Conservation (phyloP, 257 asterid genomes). For the Coffea canephora region DNA sequence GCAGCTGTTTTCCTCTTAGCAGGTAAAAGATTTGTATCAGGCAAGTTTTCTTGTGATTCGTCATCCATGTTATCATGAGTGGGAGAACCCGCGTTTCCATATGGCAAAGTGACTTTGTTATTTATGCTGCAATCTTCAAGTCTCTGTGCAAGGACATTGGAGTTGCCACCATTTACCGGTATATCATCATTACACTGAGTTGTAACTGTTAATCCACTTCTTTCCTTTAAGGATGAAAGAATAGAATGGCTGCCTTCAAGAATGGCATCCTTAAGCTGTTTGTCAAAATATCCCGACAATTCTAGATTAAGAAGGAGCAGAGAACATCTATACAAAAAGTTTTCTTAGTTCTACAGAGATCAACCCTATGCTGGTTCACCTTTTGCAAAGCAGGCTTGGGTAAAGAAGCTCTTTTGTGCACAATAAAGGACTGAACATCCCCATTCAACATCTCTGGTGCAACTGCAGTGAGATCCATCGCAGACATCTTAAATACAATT, state of each 20-base stretch:
- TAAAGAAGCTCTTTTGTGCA: slow-evolving; percentile 41
- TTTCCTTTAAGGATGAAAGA: slow-evolving; percentile 48
- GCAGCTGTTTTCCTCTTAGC: slow-evolving; percentile 33
- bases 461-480: slow-evolving; percentile 29
- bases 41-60: slow-evolving; percentile 24
- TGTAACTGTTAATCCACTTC: slow-evolving; percentile 44
- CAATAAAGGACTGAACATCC: slow-evolving; percentile 55
- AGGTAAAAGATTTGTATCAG: slow-evolving; percentile 28
- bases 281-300: slow-evolving; percentile 15
- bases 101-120: slow-evolving; percentile 16
- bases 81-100: slow-evolving; percentile 14
- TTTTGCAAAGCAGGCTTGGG: slow-evolving; percentile 33
- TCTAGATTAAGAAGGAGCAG: slow-evolving; percentile 14
- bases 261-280: slow-evolving; percentile 59
- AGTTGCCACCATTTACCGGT: slow-evolving; percentile 18
- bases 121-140: slow-evolving; percentile 17
- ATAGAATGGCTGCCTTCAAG: slow-evolving; percentile 39
- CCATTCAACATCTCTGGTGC: slow-evolving; percentile 42
- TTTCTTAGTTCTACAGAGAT: not conserved
- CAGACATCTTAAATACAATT: slow-evolving; percentile 29
- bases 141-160: slow-evolving; percentile 17
- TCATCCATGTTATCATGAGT: slow-evolving; percentile 19
- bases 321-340: not conserved
- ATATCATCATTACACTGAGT: slow-evolving; percentile 26
- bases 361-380: slow-evolving; percentile 32